Conservation (phyloP, 345 rosid genomes). For the Kandelia obovata region DNA sequence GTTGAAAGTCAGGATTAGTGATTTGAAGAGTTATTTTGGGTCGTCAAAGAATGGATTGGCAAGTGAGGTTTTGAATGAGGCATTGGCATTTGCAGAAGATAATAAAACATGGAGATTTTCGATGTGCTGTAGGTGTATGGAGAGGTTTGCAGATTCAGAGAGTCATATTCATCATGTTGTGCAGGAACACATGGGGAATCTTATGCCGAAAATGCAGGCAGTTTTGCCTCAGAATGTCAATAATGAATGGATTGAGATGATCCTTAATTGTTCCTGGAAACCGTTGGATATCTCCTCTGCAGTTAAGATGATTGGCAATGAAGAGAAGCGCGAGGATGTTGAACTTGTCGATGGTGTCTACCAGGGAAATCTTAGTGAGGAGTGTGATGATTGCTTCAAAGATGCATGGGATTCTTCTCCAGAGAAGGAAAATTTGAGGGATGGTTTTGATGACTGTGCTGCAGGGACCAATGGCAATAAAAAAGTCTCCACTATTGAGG, state of each 20-base stretch:
- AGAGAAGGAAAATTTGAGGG: slow-evolving; percentile 49
- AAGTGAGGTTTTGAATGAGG: slow-evolving; percentile 55
- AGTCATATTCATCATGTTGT: slow-evolving; percentile 75
- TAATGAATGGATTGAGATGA: slow-evolving; percentile 67
- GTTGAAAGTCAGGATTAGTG: slow-evolving; percentile 55
- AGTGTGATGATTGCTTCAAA: slow-evolving; percentile 59
- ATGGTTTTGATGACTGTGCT: slow-evolving; percentile 34
- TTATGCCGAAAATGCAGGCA: slow-evolving; percentile 64
- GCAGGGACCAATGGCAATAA: slow-evolving; percentile 32
- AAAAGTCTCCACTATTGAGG: slow-evolving; percentile 25
- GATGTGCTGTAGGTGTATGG: slow-evolving; percentile 65
- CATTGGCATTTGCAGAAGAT: slow-evolving; percentile 50
- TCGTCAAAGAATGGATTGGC: slow-evolving; percentile 57
- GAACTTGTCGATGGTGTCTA: slow-evolving; percentile 39
- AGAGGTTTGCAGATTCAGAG: slow-evolving; percentile 60
- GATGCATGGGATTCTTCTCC: slow-evolving; percentile 84
- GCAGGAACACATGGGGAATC: slow-evolving; percentile 73
- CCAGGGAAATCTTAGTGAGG: slow-evolving; percentile 39
- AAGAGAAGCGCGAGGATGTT: slow-evolving; percentile 39
- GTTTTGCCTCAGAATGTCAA: slow-evolving; percentile 73
- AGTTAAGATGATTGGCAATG: slow-evolving; percentile 48
- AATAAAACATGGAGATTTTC: slow-evolving; percentile 76
- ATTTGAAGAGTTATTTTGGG: slow-evolving; percentile 58
- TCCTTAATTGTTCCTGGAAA: slow-evolving; percentile 70
- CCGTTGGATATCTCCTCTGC: slow-evolving; percentile 76